Evolutionary conservation across 768 basidiomycete species (phyloP), one percentile per base, ranked within the genome.

Genomic region (Kwoniella dendrophila): DNA sequence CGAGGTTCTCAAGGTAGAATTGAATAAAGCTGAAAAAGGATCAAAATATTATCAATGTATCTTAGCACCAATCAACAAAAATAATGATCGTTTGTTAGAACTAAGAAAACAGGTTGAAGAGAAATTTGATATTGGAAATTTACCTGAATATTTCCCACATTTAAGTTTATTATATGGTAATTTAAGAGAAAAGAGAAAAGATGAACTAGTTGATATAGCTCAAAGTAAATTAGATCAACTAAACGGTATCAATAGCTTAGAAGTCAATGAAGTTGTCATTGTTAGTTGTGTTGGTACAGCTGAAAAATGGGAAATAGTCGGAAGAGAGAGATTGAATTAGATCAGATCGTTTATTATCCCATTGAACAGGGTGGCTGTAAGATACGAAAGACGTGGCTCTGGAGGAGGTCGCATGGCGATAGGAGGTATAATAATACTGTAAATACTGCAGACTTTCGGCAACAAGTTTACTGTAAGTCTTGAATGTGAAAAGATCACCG

Each of bases 91-190:
- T 18, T 56, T 74, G 1, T 27, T 59, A 16, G 52, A 30, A 0
- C 53, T 74, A 33, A 52, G 72, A 40, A 20, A 50, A 48, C 52
- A 51, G 38, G 51, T 55, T 14, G 67, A 65, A 43, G 30, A 53
- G 18, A 36, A 24, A 16, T 69, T 59, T 26, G 27, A 43, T 2
- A 22, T 41, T 20, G 45, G 48, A 5, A 58, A 50, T 6, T 51
- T 57, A n/a, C 59, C 54, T 18, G 33, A 47, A 22, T 74, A 67
- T 54, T 69, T 69, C 44, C 67, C 72, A 1, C 72, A 74, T 56
- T 41, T 74, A 7, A 69, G 67, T 30, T 44, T 74, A 20, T 49
- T 69, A 7, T 74, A 74, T 45, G 72, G 72, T 20, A 67, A 68
- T 40, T 33, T 70, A 10, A 63, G 44, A n/a, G 5, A 29, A 6